These are phyloP conservation scores for Microcos paniculata DNA, from an alignment of 345 rosid genomes.

Conservation along the genomic window DNA sequence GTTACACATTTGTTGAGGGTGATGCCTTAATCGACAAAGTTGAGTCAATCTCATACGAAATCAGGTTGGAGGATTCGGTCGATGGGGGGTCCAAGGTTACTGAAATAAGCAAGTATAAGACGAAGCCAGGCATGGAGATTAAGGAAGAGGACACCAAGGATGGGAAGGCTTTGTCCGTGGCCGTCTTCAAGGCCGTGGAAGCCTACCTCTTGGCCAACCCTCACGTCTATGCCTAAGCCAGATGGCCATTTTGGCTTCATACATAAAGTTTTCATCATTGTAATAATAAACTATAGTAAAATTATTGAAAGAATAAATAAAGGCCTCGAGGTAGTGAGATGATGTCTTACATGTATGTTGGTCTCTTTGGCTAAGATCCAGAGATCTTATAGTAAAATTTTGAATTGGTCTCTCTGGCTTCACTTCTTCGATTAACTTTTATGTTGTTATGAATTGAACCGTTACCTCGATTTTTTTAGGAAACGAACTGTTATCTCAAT, in stretches of 20 bases:
- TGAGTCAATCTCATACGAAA: slow-evolving; percentile 7
- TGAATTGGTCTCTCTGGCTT: too few species aligned
- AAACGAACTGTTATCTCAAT: too few species aligned
- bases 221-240: neutral
- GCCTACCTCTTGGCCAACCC: slow-evolving; percentile 36
- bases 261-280: neutral
- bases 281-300: neutral
- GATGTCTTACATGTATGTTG: neutral
- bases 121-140: slow-evolving; percentile 17
- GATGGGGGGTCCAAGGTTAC: slow-evolving; percentile 20
- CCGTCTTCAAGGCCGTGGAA: slow-evolving; percentile 26
- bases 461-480: too few species aligned
- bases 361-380: neutral
- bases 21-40: neutral
- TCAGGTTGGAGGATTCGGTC: slow-evolving; percentile 25
- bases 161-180: slow-evolving; percentile 25
- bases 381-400: neutral
- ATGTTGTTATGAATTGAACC: neutral
- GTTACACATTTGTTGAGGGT: neutral
- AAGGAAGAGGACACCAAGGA: slow-evolving; percentile 31
- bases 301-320: neutral
- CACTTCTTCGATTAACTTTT: too few species aligned
- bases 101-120: slow-evolving; percentile 19
- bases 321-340: neutral
- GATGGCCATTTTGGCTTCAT: neutral